Conservation (phyloP, 164 flowering plant species). For the Nymphaea thermarum region DNA sequence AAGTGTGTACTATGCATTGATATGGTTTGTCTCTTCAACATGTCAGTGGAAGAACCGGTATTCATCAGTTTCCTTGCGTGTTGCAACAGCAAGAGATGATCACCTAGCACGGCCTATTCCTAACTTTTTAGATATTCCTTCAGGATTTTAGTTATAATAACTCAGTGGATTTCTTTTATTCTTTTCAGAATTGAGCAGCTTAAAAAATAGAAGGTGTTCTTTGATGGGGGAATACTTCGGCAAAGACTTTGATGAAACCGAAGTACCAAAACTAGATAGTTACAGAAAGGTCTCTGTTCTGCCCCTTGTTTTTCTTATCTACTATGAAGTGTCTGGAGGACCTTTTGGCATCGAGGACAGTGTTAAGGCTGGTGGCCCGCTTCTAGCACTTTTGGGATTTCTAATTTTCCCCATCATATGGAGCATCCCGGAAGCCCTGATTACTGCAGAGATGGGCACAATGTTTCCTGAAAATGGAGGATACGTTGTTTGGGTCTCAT, state of each 20-base stretch:
- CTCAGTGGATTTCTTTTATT: neutral
- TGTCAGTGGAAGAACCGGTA: no score
- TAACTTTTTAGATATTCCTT: neutral
- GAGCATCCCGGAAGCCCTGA: conserved; percentile 52
- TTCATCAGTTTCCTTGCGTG: no score
- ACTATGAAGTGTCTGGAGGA: conserved; percentile 56
- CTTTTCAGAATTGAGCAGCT: conserved; percentile 30
- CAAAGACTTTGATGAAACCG: conserved; percentile 17
- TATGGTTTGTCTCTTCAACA: no score
- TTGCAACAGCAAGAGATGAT: no score
- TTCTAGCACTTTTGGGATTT: conserved; percentile 42
- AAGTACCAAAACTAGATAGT: conserved; percentile 14
- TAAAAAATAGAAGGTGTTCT: conserved; percentile 15
- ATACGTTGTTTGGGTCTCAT: conserved; percentile 51
- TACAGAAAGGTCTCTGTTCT: conserved; percentile 33
- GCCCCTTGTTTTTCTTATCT: conserved; percentile 49
- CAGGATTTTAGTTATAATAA: neutral
- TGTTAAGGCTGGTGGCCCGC: conserved; percentile 51
- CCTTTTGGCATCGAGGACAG: conserved; percentile 53
- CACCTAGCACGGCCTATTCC: neutral
- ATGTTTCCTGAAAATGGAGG: conserved; percentile 64
- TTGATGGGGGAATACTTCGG: conserved; percentile 25
- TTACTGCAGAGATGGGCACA: conserved; percentile 55
- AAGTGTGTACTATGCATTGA: no score
- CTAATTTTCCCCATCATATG: conserved; percentile 46